Evolutionary conservation across 2,329 filamentous ascomycete genomes (phyloP).

Genomic region (Ophiostoma populinum): DNA sequence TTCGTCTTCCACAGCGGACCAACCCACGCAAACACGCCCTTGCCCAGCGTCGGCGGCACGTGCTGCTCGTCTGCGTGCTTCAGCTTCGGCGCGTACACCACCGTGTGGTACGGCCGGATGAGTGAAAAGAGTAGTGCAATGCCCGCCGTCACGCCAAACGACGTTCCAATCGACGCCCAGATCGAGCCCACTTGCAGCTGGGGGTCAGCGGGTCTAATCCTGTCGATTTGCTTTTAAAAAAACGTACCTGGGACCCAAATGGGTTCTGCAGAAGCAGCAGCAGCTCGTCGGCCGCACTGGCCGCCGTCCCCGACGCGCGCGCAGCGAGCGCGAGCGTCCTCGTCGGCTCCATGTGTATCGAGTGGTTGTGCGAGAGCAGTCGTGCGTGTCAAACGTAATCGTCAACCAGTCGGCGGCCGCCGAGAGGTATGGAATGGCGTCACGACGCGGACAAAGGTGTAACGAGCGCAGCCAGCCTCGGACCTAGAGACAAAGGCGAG

Average conservation of each 20-base stretch:
- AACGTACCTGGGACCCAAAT: slow-evolving; percentile 26
- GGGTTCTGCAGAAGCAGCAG: slow-evolving; percentile 31
- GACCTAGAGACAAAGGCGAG: too few relatives aligned
- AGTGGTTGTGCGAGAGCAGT: too few relatives aligned
- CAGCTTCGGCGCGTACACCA: slow-evolving; percentile 86
- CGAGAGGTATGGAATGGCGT: too few relatives aligned
- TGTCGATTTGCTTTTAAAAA: too few relatives aligned
- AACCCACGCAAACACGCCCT: slow-evolving; percentile 78
- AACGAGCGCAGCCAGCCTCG: too few relatives aligned
- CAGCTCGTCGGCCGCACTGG: slow-evolving; percentile 21
- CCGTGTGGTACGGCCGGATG: slow-evolving; percentile 74
- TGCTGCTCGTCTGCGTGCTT: slow-evolving; percentile 87
- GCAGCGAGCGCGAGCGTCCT: background rate
- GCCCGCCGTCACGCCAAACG: slow-evolving; percentile 54
- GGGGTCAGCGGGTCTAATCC: too few relatives aligned
- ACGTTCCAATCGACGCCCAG: slow-evolving; percentile 63
- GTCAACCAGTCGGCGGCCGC: too few relatives aligned
- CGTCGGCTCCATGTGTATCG: background rate
- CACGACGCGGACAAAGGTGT: too few relatives aligned
- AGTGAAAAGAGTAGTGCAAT: slow-evolving; percentile 74
- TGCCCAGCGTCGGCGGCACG: slow-evolving; percentile 70
- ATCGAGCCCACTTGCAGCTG: slow-evolving; percentile 42
- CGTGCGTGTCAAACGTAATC: too few relatives aligned
- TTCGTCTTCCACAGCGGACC: slow-evolving; percentile 58
- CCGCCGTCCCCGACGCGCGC: slow-evolving; percentile 11